Base-by-base conservation (phyloP, 2,329 filamentous ascomycete species). In the Ceratocystis papillata region DNA sequence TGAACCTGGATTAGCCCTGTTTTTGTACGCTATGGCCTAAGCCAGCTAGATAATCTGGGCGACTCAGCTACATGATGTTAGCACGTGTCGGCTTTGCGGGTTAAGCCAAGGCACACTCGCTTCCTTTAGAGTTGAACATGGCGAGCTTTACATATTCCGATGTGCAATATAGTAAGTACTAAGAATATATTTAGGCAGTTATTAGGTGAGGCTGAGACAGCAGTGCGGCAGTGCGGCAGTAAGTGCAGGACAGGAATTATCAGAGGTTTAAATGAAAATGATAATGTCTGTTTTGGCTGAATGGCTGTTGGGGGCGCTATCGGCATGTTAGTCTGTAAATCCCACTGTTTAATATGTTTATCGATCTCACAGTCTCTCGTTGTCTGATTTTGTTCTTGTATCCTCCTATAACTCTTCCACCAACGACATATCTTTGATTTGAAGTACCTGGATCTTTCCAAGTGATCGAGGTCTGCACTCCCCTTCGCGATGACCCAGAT, bases 91-190 rank as follows among this genome's bases (percentile, higher is more conserved):
- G 55, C 25, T 25, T 20, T 22, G 28, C 33, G 12, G 5, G 17
- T 15, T 59, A 15, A 15, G 10, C 55, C 55, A 59, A 59, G 55
- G 55, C 55, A 59, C 10, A 59, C 55, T 59, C 22, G 20, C 25
- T 10, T 53, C 48, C 7, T 12, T 7, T 15, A 1, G 10, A 53
- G 3, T 2, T 28, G 48, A 53, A 15, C 10, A 53, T 15, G 25
- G 28, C 28, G 48, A 53, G 15, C 48, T 25, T 53, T 8, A 15
- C 20, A 53, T 53, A 25, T 5, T 4, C 48, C 1, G 5, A 3
- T 3, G 15, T 28, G 20, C 48, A 53, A 25, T 12, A 25, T 53
- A 41, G 37, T 0, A 15, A 5, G 37, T 41, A 41, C 22, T 53
- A 53, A 25, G 3, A 53, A 12, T 53, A 25, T 0, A 15, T 22